Conservation (phyloP, 768 basidiomycete species). For the Russula sp. region DNA sequence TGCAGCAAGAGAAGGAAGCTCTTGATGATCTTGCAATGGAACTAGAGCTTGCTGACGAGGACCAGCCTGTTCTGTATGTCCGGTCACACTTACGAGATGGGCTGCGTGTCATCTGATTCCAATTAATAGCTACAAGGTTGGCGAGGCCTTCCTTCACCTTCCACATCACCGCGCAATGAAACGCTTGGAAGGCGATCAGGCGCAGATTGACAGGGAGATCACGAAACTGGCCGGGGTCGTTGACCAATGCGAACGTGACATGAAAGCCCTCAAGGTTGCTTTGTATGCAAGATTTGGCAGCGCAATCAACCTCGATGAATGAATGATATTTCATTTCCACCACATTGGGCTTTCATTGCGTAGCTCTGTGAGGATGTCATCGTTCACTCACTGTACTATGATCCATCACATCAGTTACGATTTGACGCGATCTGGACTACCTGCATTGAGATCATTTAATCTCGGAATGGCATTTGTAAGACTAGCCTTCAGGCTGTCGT, state of each 20-base stretch:
- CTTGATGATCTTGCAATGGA: constrained; percentile 85
- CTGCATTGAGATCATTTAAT: background rate
- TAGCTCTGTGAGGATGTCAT: background rate
- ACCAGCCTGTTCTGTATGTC: constrained; percentile 66
- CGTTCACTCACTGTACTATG: background rate
- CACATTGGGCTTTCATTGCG: background rate
- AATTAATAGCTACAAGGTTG: constrained; percentile 68
- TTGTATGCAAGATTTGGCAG: constrained; percentile 90
- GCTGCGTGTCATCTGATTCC: background rate
- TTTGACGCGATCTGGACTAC: background rate
- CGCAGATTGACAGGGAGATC: constrained; percentile 49
- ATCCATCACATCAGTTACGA: background rate
- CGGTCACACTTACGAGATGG: background rate
- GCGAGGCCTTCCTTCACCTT: constrained; percentile 84
- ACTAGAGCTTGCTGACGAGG: constrained; percentile 84
- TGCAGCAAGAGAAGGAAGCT: constrained; percentile 89
- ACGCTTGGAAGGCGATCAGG: constrained; percentile 64
- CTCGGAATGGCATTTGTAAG: background rate
- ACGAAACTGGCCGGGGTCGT: constrained; percentile 41
- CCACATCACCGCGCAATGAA: constrained; percentile 58
- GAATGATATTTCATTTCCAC: constrained; percentile 6
- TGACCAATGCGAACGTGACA: constrained; percentile 60
- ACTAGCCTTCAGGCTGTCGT: background rate
- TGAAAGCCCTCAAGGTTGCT: constrained; percentile 72
- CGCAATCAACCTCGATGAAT: constrained; percentile 90